Evolutionary conservation across 768 basidiomycete genomes (phyloP).

Genomic region (Obba rivulosa): DNA sequence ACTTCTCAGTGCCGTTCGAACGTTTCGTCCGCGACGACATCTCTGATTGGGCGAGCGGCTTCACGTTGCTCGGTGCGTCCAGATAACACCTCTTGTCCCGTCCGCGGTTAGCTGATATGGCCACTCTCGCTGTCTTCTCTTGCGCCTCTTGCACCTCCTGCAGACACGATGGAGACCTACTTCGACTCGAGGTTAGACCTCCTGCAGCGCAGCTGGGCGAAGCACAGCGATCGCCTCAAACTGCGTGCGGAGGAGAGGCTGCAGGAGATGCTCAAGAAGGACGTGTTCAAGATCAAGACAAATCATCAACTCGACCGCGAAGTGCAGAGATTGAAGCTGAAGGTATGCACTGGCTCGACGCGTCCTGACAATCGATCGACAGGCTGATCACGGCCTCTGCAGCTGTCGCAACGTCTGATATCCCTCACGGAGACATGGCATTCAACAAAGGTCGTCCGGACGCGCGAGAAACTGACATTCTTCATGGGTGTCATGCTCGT

Average conservation of each 20-base stretch:
- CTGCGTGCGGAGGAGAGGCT: constrained; percentile 72
- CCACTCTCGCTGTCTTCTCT: not conserved
- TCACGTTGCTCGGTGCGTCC: constrained; percentile 75
- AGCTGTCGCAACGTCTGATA: constrained; percentile 81
- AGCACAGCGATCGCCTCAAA: constrained; percentile 81
- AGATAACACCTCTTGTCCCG: not conserved
- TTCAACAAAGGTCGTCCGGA: constrained; percentile 81
- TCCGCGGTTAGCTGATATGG: constrained; percentile 5
- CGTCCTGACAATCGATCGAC: not conserved
- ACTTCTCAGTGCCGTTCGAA: constrained; percentile 68
- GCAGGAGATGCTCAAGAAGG: constrained; percentile 48
- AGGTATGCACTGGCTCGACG: constrained; percentile 41
- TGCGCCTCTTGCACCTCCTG: not conserved
- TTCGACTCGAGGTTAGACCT: constrained; percentile 88
- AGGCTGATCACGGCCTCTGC: not conserved
- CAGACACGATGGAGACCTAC: constrained; percentile 93
- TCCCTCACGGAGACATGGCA: constrained; percentile 84
- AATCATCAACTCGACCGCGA: constrained; percentile 81
- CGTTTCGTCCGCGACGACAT: constrained; percentile 70
- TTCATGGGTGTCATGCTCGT: constrained; percentile 92
- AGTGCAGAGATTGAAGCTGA: constrained; percentile 79
- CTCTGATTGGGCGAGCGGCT: constrained; percentile 74
- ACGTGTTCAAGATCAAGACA: constrained; percentile 56
- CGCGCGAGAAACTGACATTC: constrained; percentile 84
- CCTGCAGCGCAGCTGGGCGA: constrained; percentile 78